Percentiles rank a stretch among this genome's conserved stretches.
Conservation (phyloP, 108 stramenopile genomes). For the Seminavis robusta region DNA sequence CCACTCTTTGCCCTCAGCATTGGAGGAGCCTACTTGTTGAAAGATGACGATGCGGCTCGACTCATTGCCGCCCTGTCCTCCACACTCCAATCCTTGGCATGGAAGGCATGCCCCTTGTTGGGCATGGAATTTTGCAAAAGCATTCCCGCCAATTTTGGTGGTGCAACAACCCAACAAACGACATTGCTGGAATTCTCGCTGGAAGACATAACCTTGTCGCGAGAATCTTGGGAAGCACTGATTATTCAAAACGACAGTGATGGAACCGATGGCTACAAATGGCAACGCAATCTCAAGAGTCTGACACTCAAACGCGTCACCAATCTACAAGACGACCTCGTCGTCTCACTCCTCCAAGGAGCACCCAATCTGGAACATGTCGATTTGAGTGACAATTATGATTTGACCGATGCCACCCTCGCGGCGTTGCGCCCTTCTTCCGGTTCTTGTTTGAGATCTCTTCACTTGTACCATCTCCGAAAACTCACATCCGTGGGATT, state of each 20-base stretch:
- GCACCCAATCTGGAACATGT: slow-evolving; percentile 49
- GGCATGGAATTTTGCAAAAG: slow-evolving; percentile 46
- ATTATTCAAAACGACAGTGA: too few species aligned
- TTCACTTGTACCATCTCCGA: slow-evolving; percentile 51
- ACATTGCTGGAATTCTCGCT: slow-evolving; percentile 70
- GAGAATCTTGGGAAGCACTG: slow-evolving; percentile 34
- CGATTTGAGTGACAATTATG: slow-evolving; percentile 55
- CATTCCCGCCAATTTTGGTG: slow-evolving; percentile 5
- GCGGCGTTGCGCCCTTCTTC: slow-evolving; percentile 56
- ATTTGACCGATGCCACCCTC: slow-evolving; percentile 64
- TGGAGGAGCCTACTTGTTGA: slow-evolving; percentile 72
- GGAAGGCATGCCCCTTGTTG: slow-evolving; percentile 68
- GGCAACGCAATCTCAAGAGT: slow-evolving; percentile 52
- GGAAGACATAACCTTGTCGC: slow-evolving; percentile 48
- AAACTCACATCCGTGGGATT: slow-evolving; percentile 63
- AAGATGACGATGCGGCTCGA: slow-evolving; percentile 57
- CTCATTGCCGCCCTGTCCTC: slow-evolving; percentile 37
- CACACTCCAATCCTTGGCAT: slow-evolving; percentile 66
- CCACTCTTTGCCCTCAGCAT: slow-evolving; percentile 59
- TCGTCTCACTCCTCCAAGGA: slow-evolving; percentile 36
- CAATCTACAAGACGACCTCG: slow-evolving; percentile 45
- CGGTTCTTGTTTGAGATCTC: slow-evolving; percentile 40
- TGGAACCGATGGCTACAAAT: slow-evolving; percentile 29
- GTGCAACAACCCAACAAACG: background rate
- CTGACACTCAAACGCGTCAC: slow-evolving; percentile 50